phyloP scores from a whole-genome alignment of 2,329 filamentous ascomycete species.

The Cryphonectria parasitica region DNA sequence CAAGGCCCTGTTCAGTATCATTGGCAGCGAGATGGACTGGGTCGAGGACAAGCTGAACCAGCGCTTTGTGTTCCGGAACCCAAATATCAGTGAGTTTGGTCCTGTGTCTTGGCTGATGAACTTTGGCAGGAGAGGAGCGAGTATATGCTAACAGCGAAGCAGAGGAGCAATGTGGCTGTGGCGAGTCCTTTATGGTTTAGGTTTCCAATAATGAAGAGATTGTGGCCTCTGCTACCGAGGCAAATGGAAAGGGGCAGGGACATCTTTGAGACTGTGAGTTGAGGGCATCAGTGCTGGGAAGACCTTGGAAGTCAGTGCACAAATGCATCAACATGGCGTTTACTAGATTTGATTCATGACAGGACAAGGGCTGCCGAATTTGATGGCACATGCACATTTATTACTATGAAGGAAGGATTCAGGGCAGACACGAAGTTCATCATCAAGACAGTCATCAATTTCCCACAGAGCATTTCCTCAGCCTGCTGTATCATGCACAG shows the following conservation, averaged over 20 bases:
- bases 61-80: slow-evolving; percentile 93
- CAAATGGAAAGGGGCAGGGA: too few relatives aligned
- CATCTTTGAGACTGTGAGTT: not conserved
- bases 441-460: not conserved
- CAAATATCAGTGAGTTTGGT: slow-evolving; percentile 86
- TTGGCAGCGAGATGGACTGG: slow-evolving; percentile 99
- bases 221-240: not conserved
- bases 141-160: slow-evolving; percentile 38
- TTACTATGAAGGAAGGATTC: not conserved
- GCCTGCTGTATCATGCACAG: not conserved
- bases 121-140: not conserved
- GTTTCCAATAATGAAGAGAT: slow-evolving; percentile 3
- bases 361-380: not conserved
- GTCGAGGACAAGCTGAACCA: slow-evolving; percentile 92
- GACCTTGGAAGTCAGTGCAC: slow-evolving; percentile 4
- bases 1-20: slow-evolving; percentile 97
- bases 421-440: not conserved
- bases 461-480: not conserved
- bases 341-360: slow-evolving; percentile 1
- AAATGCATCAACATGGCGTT: slow-evolving; percentile 23
- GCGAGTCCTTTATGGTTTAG: slow-evolving; percentile 91
- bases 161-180: slow-evolving; percentile 97
- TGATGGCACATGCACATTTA: not conserved
- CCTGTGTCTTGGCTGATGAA: not conserved
- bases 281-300: not conserved